A percentile compares a stretch with the other conserved stretches of the same genome.
These are phyloP conservation scores for Ailanthus altissimus DNA, from an alignment of 345 rosid genomes.

Conservation along the genomic window DNA sequence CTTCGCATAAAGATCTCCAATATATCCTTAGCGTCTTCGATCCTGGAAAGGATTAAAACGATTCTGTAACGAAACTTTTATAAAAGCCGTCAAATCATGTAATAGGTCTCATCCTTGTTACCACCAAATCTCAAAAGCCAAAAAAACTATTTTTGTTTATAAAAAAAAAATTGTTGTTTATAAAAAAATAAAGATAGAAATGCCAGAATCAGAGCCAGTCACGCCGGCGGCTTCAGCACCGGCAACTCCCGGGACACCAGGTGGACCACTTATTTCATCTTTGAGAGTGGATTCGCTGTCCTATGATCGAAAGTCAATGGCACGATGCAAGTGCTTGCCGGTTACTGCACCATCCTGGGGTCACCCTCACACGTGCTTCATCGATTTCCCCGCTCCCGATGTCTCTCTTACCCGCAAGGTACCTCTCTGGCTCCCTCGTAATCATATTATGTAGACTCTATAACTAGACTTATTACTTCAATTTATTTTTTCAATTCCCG, in stretches of 20 bases:
- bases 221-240: slow-evolving; percentile 75
- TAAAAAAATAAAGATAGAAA: slow-evolving; percentile 14
- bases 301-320: slow-evolving; percentile 82
- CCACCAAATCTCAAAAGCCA: neutral
- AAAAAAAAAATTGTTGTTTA: slow-evolving; percentile 1
- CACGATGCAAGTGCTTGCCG: slow-evolving; percentile 91
- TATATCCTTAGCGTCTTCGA: neutral
- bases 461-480: no score
- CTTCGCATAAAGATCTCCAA: neutral
- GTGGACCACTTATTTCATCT: slow-evolving; percentile 77
- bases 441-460: no score
- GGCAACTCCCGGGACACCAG: slow-evolving; percentile 92
- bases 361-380: slow-evolving; percentile 72
- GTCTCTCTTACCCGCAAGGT: slow-evolving; percentile 97
- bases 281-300: slow-evolving; percentile 87
- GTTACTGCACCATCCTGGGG: slow-evolving; percentile 69
- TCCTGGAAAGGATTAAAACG: slow-evolving; percentile 52
- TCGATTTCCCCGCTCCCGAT: slow-evolving; percentile 64
- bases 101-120: slow-evolving; percentile 24
- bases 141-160: neutral
- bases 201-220: slow-evolving; percentile 44
- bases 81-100: slow-evolving; percentile 68
- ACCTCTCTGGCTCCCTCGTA: neutral
- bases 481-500: neutral
- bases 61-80: slow-evolving; percentile 49